These are phyloP conservation scores for Anisodus acutangulus DNA, from an alignment of 257 asterid species.

Conservation along the genomic window DNA sequence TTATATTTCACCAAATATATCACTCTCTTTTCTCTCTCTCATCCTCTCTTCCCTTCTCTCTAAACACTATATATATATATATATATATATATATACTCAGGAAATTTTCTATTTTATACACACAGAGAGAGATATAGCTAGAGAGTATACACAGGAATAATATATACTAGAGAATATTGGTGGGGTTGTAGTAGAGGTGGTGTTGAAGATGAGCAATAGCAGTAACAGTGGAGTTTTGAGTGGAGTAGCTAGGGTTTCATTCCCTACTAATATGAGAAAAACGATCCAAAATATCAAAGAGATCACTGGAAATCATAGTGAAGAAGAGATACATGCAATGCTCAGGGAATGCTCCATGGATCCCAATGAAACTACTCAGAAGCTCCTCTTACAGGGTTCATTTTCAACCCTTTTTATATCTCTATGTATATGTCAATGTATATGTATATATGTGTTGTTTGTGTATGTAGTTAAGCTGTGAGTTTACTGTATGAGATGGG, in stretches of 20 bases:
- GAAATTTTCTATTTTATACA: not conserved
- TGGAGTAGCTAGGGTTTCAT: slow-evolving; percentile 62
- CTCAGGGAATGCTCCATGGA: slow-evolving; percentile 92
- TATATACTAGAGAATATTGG: slow-evolving; percentile 35
- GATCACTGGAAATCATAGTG: slow-evolving; percentile 85
- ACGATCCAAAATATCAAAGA: slow-evolving; percentile 85
- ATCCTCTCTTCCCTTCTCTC: not conserved
- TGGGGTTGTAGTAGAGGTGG: slow-evolving; percentile 38
- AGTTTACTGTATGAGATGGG: slow-evolving; percentile 12
- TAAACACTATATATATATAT: not conserved
- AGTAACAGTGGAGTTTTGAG: slow-evolving; percentile 24
- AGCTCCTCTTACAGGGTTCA: slow-evolving; percentile 81
- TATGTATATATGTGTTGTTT: not conserved
- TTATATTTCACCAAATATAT: not conserved
- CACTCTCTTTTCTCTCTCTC: slow-evolving; percentile 18
- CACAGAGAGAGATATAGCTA: not conserved
- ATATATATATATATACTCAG: slow-evolving; percentile 5
- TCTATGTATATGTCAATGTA: not conserved
- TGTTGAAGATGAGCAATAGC: slow-evolving; percentile 57
- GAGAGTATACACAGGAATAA: not conserved
- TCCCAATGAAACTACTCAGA: slow-evolving; percentile 87
- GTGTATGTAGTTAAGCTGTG: not conserved
- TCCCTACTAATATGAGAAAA: slow-evolving; percentile 68
- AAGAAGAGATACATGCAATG: slow-evolving; percentile 89
- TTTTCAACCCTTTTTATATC: slow-evolving; percentile 11